Percentiles rank a stretch among this genome's conserved stretches.
Conservation (phyloP, 176 grass and related monocot species). For the Otatea glauca region DNA sequence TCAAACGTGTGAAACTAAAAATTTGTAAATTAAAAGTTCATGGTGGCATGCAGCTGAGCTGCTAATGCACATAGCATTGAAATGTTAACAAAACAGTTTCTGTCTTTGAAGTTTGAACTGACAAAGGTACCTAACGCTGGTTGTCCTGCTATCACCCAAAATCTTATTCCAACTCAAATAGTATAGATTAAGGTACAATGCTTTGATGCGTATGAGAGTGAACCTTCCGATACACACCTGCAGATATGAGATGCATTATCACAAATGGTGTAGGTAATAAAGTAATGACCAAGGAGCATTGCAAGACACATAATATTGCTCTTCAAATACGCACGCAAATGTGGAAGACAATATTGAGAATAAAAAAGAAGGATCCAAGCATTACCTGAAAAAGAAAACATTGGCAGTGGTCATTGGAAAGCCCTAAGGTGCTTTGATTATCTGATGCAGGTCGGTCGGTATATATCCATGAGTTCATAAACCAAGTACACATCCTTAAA, state of each 20-base stretch:
- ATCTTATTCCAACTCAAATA: not conserved
- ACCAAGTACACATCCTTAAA: slow-evolving; percentile 76
- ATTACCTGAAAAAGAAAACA: slow-evolving; percentile 73
- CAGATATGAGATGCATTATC: not conserved
- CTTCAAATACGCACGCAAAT: not conserved
- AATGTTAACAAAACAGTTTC: not conserved
- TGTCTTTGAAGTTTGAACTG: not conserved
- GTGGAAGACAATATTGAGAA: not conserved
- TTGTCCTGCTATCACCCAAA: not conserved
- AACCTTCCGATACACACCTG: not conserved
- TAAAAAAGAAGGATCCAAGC: too few relatives aligned
- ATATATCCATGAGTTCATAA: slow-evolving; percentile 63
- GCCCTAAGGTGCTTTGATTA: slow-evolving; percentile 60
- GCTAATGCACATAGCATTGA: too few relatives aligned
- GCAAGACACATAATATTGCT: not conserved
- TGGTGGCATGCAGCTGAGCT: too few relatives aligned
- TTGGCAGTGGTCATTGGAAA: slow-evolving; percentile 70
- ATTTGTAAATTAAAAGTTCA: too few relatives aligned
- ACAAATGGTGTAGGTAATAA: not conserved
- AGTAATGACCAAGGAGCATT: not conserved
- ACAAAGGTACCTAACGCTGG: not conserved
- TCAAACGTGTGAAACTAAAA: too few relatives aligned
- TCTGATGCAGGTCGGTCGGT: slow-evolving; percentile 66
- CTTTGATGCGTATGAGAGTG: not conserved
- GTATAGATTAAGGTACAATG: not conserved